Evolutionary conservation across 2,329 filamentous ascomycete species (phyloP).

Genomic region (Dactylella cylindrospora): DNA sequence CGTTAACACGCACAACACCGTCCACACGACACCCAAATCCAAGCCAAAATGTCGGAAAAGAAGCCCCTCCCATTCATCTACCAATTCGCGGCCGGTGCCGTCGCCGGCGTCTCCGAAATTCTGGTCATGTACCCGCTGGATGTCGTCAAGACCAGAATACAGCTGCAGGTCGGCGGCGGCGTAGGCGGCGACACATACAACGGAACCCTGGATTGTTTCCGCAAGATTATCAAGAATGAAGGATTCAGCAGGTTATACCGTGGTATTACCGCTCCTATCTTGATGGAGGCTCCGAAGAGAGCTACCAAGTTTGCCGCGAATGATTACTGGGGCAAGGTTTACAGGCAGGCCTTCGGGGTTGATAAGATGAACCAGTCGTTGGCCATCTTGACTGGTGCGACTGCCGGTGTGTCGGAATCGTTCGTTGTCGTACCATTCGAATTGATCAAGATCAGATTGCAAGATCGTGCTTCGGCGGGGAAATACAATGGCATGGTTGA

Average conservation of each 20-base stretch:
- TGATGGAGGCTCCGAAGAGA: constrained; percentile 96
- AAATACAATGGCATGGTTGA: constrained; percentile 84
- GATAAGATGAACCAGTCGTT: constrained; percentile 87
- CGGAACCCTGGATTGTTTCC: constrained; percentile 97
- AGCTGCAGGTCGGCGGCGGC: constrained; percentile 76
- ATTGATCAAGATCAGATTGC: constrained; percentile 95
- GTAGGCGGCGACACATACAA: constrained; percentile 80
- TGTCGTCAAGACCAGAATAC: constrained; percentile 96
- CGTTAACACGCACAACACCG: constrained; percentile 20
- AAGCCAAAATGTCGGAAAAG: constrained; percentile 63
- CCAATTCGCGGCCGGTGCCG: constrained; percentile 93
- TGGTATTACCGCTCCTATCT: constrained; percentile 89
- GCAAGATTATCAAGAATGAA: constrained; percentile 94
- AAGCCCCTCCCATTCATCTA: constrained; percentile 88
- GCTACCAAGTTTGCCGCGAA: constrained; percentile 99
- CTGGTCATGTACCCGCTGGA: constrained; percentile 87
- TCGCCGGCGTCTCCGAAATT: constrained; percentile 88
- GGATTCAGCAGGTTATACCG: constrained; percentile 92
- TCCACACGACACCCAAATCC: constrained; percentile 15
- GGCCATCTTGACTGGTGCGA: constrained; percentile 84
- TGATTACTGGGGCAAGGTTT: constrained; percentile 95
- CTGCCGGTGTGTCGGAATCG: constrained; percentile 90
- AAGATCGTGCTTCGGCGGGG: constrained; percentile 88
- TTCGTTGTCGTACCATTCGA: constrained; percentile 98
- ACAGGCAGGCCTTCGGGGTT: constrained; percentile 80